Evolutionary conservation across 352 stramenopile species (phyloP), one percentile per base, ranked within the genome.

Genomic region (Phytopythium delawarense): DNA sequence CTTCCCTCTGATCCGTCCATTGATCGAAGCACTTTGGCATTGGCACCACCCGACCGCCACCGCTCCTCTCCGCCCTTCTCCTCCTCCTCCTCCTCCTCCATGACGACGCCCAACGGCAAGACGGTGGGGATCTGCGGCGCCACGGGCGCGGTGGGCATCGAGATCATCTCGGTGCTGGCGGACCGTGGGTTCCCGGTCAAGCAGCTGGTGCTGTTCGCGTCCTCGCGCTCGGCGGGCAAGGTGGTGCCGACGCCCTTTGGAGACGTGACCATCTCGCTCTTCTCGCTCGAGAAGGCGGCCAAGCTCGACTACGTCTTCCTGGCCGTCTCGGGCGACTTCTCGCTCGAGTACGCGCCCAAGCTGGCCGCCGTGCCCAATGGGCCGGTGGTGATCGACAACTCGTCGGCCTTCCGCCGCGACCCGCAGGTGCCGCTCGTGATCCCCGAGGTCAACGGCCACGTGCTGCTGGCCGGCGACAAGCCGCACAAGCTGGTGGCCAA

Each of bases 361-460:
- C 91, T 99, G 66, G 88, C 88, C 13, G 75, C 79, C 7, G 59
- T 83, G 30, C 71, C 80, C 9, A 88, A 91, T 62, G 86, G 92
- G 2, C 87, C 91, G 9, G 80, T 99, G 23, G 96, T 99, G n/a
- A 99, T 99, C 74, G 97, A 99, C 77, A 99, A 99, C 82, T 99
- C 94, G 65, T 99, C 94, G 55, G 97, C 97, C 21, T 99, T 98
- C 73, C 91, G 97, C 20, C 97, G 97, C 63, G 72, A 96, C 68
- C 63, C 81, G 7, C 77, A 92, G 49, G 88, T 98, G 61, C 96
- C 97, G 50, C 75, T 99, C 11, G 90, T 98, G 39, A 94, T 98
- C 63, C 95, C 95, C 0, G 94, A 99, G 81, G 98, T 98, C 71
- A 98, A 99, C 68, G 92, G 91, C 55, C 75, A 94, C 40, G 76